Base-by-base conservation (phyloP, 2,329 filamentous ascomycete genomes). In the Xylaria sp. region DNA sequence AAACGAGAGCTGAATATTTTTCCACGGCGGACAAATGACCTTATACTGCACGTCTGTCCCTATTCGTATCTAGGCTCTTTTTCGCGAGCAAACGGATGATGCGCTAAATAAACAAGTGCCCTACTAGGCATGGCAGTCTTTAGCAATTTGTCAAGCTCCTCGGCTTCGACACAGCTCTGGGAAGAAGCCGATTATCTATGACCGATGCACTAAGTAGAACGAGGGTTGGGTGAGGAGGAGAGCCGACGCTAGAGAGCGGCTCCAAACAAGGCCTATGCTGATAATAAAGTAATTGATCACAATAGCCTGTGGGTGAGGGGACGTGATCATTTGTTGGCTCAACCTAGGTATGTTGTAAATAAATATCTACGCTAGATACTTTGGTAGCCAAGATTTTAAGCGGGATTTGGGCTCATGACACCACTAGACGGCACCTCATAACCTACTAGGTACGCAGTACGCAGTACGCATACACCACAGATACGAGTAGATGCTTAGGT, bases 1-100 rank as follows among this genome's bases (percentile, higher is more conserved):
- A 61, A 58, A 61, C 66, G 48, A 58, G 56, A 61, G 61, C 66
- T 68, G 61, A 45, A 42, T 19, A 19, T 21, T 48, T 39, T 39
- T 27, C 36, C 39, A 24, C 30, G 60, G 56, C 61, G 55, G 57
- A 50, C 17, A 6, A 55, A 32, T 24, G 53, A 51, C 27, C 32
- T 27, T 24, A 55, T 34, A 48, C 48, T 51, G 21, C 24, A 51
- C 9, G 42, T 47, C n/a, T 47, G 42, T 47, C 27, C n/a, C 27
- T 34, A 39, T 34, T 36, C 27, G 53, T 55, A 45, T 30, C 48
- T 30, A 61, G 30, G 42, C 24, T 47, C 21, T 32, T 27, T 24
- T 11, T 59, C 14, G 55, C 27, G 36, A 48, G 2, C 21, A 34
- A 24, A 36, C 27, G 36, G 24, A 39, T 47, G n/a, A 21, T 58